Evolutionary conservation across 495 filamentous ascomycete species (phyloP), one percentile per base, ranked within the genome.

Genomic region (Penicillium simplicissimum): DNA sequence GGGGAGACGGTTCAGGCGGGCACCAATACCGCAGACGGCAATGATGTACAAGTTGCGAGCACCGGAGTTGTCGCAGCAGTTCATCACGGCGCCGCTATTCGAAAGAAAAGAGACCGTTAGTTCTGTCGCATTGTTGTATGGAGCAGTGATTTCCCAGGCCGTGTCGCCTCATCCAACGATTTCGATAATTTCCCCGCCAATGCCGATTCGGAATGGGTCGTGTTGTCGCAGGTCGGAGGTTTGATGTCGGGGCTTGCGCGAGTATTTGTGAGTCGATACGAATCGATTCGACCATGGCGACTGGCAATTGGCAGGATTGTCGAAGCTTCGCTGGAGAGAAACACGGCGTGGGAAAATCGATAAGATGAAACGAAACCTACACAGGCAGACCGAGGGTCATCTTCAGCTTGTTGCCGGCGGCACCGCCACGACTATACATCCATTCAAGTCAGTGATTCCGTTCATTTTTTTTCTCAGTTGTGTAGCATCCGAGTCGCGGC

Each of bases 31-130:
- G 86, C 95, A 96, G 80, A 99, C 96, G 76, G 96, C 95, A 84
- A 99, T 98, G 87, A 99, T 97, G 90, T 98, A 99, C 65, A 99
- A 87, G 82, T 98, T 98, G 67, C 95, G 92, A 64, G 95, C 95
- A 78, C 96, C 95, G 73, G 91, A 96, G 88, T 98, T 96, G 85
- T 98, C 95, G 80, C 87, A 88, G 90, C 91, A 96, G 84, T 93
- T 95, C 87, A 94, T 91, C 72, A 96, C 92, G 72, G 93, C 93
- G 77, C 93, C 93, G 78, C 93, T 97, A 72, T 81, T 61, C 38
- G 60, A 58, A 43, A 69, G 63, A 64, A 63, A 61, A 3, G 45
- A 11, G 23, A 59, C 37, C 65, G 67, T 65, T 71, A 67, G 62
- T 65, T 59, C 31, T 48, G 34, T 49, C 17, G 48, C 62, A 34